phyloP scores from a whole-genome alignment of 2,329 filamentous ascomycete species.

The Trichophyton benhamiae region DNA sequence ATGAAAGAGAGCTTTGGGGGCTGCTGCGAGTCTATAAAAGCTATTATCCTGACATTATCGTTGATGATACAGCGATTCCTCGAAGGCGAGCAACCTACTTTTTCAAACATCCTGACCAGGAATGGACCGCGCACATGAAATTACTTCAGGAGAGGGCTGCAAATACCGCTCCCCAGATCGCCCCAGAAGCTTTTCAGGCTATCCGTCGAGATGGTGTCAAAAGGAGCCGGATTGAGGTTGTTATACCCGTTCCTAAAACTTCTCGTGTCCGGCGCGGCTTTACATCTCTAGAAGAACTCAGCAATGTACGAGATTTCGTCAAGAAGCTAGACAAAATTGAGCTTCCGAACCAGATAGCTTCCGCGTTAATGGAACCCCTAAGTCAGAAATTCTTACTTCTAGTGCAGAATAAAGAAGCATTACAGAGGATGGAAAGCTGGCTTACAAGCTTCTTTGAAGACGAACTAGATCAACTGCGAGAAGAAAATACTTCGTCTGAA shows the following conservation, averaged over 20 bases:
- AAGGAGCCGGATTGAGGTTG: constrained; percentile 38
- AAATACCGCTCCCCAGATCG: constrained; percentile 20
- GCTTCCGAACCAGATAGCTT: constrained; percentile 68
- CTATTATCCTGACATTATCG: constrained; percentile 79
- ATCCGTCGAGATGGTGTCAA: constrained; percentile 42
- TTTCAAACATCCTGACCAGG: constrained; percentile 55
- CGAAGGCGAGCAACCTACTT: constrained; percentile 24
- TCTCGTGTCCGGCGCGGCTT: constrained; percentile 53
- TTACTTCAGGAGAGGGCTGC: constrained; percentile 50
- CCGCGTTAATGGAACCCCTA: constrained; percentile 61
- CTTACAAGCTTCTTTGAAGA: constrained; percentile 29
- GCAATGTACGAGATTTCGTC: constrained; percentile 57
- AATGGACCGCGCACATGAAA: constrained; percentile 59
- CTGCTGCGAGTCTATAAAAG: constrained; percentile 76
- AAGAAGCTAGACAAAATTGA: constrained; percentile 65
- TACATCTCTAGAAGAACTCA: constrained; percentile 60
- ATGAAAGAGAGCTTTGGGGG: constrained; percentile 62
- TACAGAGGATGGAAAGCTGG: constrained; percentile 27
- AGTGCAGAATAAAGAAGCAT: constrained; percentile 45
- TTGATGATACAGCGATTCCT: constrained; percentile 49
- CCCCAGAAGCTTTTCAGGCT: constrained; percentile 51
- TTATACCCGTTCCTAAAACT: constrained; percentile 60
- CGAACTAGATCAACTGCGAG: constrained; percentile 23
- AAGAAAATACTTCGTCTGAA: constrained; percentile 27
- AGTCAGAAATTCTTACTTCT: constrained; percentile 63